These are phyloP conservation scores for Trametes sp. DNA, from an alignment of 1,284 basidiomycete species.

Conservation along the genomic window DNA sequence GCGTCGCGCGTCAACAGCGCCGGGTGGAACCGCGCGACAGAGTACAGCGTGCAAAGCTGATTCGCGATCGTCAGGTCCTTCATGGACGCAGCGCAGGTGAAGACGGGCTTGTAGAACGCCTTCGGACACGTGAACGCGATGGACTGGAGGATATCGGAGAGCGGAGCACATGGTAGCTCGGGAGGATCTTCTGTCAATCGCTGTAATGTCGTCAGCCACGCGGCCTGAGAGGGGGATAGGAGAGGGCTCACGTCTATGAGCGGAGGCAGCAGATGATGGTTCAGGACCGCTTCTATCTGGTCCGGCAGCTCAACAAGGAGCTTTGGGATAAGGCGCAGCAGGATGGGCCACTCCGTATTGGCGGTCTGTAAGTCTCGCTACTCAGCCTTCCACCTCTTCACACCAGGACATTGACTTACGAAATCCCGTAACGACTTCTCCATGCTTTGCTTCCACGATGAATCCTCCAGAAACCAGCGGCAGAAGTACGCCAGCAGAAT, in stretches of 20 bases:
- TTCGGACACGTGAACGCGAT: conserved; percentile 65
- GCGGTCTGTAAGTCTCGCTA: conserved; percentile 45
- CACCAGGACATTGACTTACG: conserved; percentile 42
- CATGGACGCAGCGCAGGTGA: conserved; percentile 70
- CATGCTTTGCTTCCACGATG: conserved; percentile 51
- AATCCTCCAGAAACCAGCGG: conserved; percentile 50
- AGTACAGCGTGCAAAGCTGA: conserved; percentile 62
- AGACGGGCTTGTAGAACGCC: conserved; percentile 79
- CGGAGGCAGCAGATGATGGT: conserved; percentile 50
- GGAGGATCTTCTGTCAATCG: conserved; percentile 59
- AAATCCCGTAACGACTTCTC: conserved; percentile 51
- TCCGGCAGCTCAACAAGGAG: conserved; percentile 54
- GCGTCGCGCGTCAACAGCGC: conserved; percentile 77
- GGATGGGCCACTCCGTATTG: conserved; percentile 50
- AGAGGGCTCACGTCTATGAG: conserved; percentile 59
- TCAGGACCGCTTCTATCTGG: conserved; percentile 47
- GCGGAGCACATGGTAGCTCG: conserved; percentile 48
- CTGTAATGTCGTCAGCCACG: conserved; percentile 34
- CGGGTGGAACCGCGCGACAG: conserved; percentile 60
- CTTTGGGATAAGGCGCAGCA: conserved; percentile 49
- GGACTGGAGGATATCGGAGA: conserved; percentile 58
- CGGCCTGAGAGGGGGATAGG: background rate
- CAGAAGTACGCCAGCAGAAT: conserved; percentile 44
- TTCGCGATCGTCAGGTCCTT: conserved; percentile 64
- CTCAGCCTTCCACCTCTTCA: conserved; percentile 5